These are phyloP conservation scores for Solanum acaule DNA, from an alignment of 257 asterid species.

Conservation along the genomic window DNA sequence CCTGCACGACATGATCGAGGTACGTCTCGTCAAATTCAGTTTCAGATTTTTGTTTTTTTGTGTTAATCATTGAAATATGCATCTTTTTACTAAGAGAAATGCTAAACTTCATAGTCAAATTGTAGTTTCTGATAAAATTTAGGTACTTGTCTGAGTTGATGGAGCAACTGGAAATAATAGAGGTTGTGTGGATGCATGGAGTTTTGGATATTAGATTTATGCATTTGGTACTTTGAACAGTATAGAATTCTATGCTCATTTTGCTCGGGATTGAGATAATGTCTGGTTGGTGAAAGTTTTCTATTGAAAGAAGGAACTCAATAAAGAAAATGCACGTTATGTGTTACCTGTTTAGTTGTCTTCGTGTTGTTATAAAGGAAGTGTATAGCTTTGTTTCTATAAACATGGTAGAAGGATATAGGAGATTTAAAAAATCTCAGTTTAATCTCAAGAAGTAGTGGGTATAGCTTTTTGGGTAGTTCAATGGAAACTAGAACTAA, in stretches of 20 bases:
- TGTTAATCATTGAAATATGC: not conserved
- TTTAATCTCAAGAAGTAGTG: not conserved
- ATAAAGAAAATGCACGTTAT: not conserved
- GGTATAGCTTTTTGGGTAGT: not conserved
- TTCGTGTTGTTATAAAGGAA: not conserved
- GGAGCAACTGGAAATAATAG: not conserved
- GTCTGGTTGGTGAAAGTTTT: not conserved
- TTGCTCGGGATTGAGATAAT: not conserved
- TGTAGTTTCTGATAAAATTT: not conserved
- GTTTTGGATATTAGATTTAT: not conserved
- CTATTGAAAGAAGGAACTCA: not conserved
- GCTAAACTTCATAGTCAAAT: not conserved
- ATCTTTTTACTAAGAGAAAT: not conserved
- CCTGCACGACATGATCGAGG: slow-evolving; percentile 96
- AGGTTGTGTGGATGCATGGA: not conserved
- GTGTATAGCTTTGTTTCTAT: not conserved
- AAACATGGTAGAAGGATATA: not conserved
- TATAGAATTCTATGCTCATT: not conserved
- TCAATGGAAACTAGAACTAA: not conserved
- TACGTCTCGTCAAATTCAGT: not conserved
- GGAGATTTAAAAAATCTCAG: not conserved
- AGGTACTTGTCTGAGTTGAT: not conserved
- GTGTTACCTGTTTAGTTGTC: not conserved
- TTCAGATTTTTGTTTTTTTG: not conserved
- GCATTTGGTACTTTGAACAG: not conserved